A percentile compares a stretch with the other conserved stretches of the same genome.
phyloP scores from a whole-genome alignment of 805 yeast genomes.

The Dipodascus albidus region DNA sequence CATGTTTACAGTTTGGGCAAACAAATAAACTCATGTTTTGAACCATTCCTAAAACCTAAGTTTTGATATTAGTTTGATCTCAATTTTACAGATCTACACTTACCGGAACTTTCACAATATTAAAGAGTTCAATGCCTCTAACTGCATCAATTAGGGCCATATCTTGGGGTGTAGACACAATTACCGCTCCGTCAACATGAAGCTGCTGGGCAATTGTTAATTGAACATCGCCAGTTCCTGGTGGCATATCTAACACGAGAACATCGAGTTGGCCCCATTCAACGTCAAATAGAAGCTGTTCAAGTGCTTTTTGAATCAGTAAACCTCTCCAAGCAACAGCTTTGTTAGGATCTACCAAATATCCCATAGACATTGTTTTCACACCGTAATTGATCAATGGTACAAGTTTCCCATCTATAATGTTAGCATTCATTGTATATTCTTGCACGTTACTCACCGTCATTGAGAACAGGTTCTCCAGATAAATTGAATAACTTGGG shows the following conservation, averaged over 20 bases:
- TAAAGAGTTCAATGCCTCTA: constrained; percentile 70
- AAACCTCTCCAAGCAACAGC: constrained; percentile 78
- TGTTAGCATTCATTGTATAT: constrained; percentile 6
- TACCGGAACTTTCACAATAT: constrained; percentile 54
- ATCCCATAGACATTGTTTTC: constrained; percentile 86
- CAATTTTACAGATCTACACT: not conserved
- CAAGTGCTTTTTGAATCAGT: constrained; percentile 78
- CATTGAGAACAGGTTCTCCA: constrained; percentile 55
- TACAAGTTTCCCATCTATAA: constrained; percentile 38
- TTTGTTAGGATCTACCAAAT: constrained; percentile 50
- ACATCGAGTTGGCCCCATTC: constrained; percentile 59
- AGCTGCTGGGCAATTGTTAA: constrained; percentile 70
- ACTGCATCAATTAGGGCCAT: constrained; percentile 71
- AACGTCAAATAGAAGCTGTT: constrained; percentile 75
- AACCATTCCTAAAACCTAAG: constrained; percentile 49
- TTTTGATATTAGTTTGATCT: not conserved
- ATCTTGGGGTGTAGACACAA: constrained; percentile 82
- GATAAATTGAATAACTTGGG: constrained; percentile 58
- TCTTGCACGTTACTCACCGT: constrained; percentile 8
- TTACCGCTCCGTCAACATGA: constrained; percentile 66
- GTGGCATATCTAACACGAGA: constrained; percentile 75
- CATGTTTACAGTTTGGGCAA: constrained; percentile 69
- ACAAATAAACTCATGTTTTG: constrained; percentile 72
- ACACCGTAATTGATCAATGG: constrained; percentile 68
- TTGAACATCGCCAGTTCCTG: constrained; percentile 87